Base-by-base conservation (phyloP, 306 rosid genomes). In the Sindora glabra region DNA sequence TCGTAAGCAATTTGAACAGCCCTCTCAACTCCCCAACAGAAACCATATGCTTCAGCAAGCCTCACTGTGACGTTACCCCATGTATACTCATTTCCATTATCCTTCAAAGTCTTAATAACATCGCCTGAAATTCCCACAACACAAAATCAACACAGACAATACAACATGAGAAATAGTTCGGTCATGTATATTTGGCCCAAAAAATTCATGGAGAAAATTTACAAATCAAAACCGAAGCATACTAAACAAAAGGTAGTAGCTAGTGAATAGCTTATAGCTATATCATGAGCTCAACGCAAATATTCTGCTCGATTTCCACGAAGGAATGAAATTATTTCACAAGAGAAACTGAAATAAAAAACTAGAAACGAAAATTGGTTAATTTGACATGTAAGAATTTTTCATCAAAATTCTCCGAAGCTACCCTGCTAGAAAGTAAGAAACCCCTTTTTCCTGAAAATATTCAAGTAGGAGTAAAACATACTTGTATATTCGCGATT, bases 1-100 rank as follows among this genome's bases (percentile, higher is more conserved):
- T 94, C 99, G 39, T 94, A 94, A 10, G 99, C 99, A 62, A 94
- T 94, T 74, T 86, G 99, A n/a, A 94, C 94, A 29, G 97, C 96
- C 50, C 99, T 79, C 74, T 94, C 99, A 5, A 94, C 99, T 9
- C 97, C 99, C 99, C 97, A 89, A 53, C 99, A 94, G 67, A 89
- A 94, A 1, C 97, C 99, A 81, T 74, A 94, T 2, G 99, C 27
- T 63, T 94, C 96, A n/a, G 97, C 99, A 46, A 94, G 74, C 73
- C 79, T 86, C 73, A 94, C 99, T 0, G 90, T 94, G 48, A 94
- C 97, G 58, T 65, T 73, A 54, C 95, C 96, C 99, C 99, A 89
- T 14, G 80, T 84, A 72, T 92, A 86, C 76, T 83, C 95, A 66
- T 59, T 25, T 33, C 75, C 95, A 71, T 82, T 83, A 42, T 86